These are phyloP conservation scores for Coprinellus aureogranulatus DNA, from an alignment of 768 basidiomycete genomes.

Conservation along the genomic window DNA sequence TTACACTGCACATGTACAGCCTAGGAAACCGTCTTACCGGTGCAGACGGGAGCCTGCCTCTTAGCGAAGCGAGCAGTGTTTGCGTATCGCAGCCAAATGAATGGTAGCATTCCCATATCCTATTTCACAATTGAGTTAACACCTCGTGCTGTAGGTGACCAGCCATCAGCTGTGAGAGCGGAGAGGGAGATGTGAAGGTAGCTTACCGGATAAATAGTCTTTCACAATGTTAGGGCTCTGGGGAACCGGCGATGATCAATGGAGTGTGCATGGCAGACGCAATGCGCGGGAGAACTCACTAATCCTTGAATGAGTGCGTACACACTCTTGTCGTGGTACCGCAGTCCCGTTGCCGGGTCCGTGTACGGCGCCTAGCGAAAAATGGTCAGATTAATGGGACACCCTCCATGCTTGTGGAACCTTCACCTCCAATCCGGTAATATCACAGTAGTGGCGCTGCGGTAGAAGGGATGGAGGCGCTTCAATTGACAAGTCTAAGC, in stretches of 20 bases:
- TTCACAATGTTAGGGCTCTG: slow-evolving; percentile 72
- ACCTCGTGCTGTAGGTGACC: slow-evolving; percentile 32
- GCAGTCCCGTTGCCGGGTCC: slow-evolving; percentile 73
- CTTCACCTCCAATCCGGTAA: slow-evolving; percentile 75
- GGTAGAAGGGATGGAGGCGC: slow-evolving; percentile 81
- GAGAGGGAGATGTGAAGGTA: background rate
- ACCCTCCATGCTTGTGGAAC: background rate
- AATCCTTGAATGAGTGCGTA: slow-evolving; percentile 78
- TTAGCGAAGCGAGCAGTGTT: background rate
- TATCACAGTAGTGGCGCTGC: slow-evolving; percentile 77
- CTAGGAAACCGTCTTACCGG: too few relatives aligned
- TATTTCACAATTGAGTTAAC: slow-evolving; percentile 40
- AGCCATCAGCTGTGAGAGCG: background rate
- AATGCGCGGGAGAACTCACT: slow-evolving; percentile 37
- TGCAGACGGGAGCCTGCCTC: background rate
- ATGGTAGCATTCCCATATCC: background rate
- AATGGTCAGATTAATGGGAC: background rate
- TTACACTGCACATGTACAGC: too few relatives aligned
- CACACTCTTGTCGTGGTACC: slow-evolving; percentile 85
- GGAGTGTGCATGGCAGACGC: too few relatives aligned
- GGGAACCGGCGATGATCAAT: background rate
- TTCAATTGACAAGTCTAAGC: slow-evolving; percentile 73
- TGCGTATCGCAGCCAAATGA: background rate
- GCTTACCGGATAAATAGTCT: slow-evolving; percentile 67
- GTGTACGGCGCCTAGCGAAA: slow-evolving; percentile 70